phyloP scores from a whole-genome alignment of 1,284 basidiomycete species.

The Ustilago hordei region DNA sequence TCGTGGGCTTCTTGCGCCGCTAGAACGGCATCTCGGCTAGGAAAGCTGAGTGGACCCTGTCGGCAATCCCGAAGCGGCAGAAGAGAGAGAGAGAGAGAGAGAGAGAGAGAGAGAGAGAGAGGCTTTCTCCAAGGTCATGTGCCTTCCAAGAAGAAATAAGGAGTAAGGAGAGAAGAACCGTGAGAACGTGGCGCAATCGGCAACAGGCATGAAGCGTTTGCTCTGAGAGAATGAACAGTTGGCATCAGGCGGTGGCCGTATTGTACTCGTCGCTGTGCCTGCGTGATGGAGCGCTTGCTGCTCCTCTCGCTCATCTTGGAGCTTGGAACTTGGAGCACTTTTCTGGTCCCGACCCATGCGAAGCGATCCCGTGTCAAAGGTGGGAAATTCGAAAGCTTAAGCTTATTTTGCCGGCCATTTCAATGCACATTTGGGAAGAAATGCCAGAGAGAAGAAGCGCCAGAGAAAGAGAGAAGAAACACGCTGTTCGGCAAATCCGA shows the following conservation, averaged over 20 bases:
- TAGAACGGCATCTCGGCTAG: constrained; percentile 3
- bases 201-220: neutral
- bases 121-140: constrained; percentile 10
- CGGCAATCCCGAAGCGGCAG: constrained; percentile 15
- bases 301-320: neutral
- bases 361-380: constrained; percentile 30
- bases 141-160: neutral
- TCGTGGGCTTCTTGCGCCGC: constrained; percentile 1
- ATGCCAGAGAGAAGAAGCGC: neutral
- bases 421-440: neutral
- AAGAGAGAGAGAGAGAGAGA: neutral
- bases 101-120: neutral
- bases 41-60: constrained; percentile 17
- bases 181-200: neutral
- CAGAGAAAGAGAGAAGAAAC: neutral
- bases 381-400: constrained; percentile 33
- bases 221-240: neutral
- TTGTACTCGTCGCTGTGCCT: neutral
- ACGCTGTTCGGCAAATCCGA: neutral
- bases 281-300: neutral
- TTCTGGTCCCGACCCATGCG: constrained; percentile 19
- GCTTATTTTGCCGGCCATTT: constrained; percentile 13
- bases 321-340: neutral
- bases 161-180: neutral
- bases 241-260: neutral